Conservation (phyloP, 2,329 filamentous ascomycete genomes). For the Aspergillus puulaauensis region DNA sequence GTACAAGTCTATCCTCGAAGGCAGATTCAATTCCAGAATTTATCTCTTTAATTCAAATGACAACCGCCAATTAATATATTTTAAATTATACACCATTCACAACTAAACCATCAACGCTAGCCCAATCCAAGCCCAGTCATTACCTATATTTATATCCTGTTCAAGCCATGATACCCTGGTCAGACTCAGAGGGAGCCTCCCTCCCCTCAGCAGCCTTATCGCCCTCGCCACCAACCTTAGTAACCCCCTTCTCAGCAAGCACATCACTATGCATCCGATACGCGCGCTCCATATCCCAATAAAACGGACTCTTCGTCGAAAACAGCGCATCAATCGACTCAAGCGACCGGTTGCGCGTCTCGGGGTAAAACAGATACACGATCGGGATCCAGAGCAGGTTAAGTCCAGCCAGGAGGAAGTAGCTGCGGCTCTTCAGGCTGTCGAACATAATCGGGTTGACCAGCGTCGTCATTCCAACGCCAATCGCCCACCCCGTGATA, state of each 20-base stretch:
- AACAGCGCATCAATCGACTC: constrained; percentile 55
- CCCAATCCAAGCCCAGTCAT: too few species aligned
- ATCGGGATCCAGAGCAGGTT: constrained; percentile 54
- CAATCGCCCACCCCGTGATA: constrained; percentile 60
- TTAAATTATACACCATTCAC: too few species aligned
- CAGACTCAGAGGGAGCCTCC: not conserved
- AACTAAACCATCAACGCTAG: too few species aligned
- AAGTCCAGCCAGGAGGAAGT: constrained; percentile 53
- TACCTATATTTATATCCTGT: not conserved
- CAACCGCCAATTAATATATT: too few species aligned
- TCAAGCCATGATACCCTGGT: not conserved
- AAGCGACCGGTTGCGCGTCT: constrained; percentile 52
- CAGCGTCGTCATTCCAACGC: constrained; percentile 55
- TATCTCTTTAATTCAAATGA: too few species aligned
- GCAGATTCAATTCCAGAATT: too few species aligned
- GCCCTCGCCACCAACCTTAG: not conserved
- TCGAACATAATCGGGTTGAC: constrained; percentile 54
- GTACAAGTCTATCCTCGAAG: too few species aligned
- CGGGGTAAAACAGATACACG: constrained; percentile 55
- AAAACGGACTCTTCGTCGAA: constrained; percentile 47
- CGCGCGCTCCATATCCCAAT: constrained; percentile 46
- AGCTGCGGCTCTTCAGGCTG: constrained; percentile 48
- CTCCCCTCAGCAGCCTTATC: not conserved
- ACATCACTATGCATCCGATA: constrained; percentile 37
- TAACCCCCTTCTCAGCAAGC: not conserved